These are phyloP conservation scores for Scutellaria baicalensis DNA, from an alignment of 257 asterid species.

Conservation along the genomic window DNA sequence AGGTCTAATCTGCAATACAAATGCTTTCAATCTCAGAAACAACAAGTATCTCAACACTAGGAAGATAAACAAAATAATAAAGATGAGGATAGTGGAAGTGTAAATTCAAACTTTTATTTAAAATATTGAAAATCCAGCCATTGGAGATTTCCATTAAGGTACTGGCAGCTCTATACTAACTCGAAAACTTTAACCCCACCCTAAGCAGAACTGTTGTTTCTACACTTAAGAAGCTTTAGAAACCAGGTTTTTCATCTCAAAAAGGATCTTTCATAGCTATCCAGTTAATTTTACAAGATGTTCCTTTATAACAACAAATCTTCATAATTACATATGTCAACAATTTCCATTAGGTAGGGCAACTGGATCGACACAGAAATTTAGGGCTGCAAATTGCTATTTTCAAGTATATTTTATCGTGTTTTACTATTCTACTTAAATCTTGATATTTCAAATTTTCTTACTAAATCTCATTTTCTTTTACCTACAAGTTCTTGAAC, in stretches of 20 bases:
- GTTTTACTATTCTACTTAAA: too few species aligned
- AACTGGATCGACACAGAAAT: background rate
- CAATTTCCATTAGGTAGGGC: background rate
- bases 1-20: constrained; percentile 65
- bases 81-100: too few species aligned
- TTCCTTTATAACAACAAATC: background rate
- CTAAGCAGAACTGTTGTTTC: background rate
- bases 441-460: too few species aligned
- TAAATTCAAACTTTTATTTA: too few species aligned
- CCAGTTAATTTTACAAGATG: background rate
- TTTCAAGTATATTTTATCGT: too few species aligned
- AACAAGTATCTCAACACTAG: background rate
- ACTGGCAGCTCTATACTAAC: background rate
- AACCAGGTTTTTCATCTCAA: background rate
- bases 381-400: too few species aligned
- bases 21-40: constrained; percentile 11
- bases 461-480: too few species aligned
- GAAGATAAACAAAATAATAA: background rate
- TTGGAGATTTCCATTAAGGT: background rate
- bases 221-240: background rate
- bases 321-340: background rate
- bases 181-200: background rate
- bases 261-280: background rate
- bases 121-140: background rate
- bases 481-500: too few species aligned